These are phyloP conservation scores for Oryza glumipatula DNA, from an alignment of 176 grass and related monocot species.

Conservation along the genomic window DNA sequence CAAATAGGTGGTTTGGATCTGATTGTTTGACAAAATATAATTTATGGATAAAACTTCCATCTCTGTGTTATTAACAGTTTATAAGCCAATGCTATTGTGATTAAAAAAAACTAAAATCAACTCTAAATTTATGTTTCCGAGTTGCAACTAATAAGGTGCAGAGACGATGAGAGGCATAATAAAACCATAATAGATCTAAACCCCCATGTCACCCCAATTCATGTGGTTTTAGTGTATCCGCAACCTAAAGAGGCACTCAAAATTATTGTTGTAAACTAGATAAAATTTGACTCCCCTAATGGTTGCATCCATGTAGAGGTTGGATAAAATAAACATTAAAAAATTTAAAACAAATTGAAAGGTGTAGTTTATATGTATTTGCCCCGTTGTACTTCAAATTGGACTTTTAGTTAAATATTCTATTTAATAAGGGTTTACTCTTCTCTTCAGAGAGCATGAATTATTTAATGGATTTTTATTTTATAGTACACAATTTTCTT, in stretches of 20 bases:
- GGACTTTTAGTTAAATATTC: neutral
- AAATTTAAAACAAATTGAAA: neutral
- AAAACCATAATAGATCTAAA: too few species aligned
- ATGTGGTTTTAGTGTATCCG: neutral
- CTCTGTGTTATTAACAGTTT: too few species aligned
- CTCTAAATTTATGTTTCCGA: too few species aligned
- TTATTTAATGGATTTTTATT: neutral
- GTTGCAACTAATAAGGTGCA: too few species aligned
- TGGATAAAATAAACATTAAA: neutral
- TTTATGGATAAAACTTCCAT: too few species aligned
- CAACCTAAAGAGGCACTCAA: neutral
- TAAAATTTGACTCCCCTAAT: neutral
- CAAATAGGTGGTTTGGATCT: too few species aligned
- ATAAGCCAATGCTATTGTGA: too few species aligned
- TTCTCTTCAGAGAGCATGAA: neutral
- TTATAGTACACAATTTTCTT: neutral
- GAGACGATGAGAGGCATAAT: too few species aligned
- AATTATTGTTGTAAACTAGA: neutral
- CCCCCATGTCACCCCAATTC: too few species aligned
- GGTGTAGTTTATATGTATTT: neutral
- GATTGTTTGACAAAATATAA: too few species aligned
- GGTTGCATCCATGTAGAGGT: neutral
- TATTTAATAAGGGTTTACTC: neutral
- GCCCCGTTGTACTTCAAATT: neutral
- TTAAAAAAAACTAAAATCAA: too few species aligned